Percentiles rank a stretch among this genome's conserved stretches.
Evolutionary conservation across 208 protist genomes (phyloP).

Genomic region (Strigomonas culicis): DNA sequence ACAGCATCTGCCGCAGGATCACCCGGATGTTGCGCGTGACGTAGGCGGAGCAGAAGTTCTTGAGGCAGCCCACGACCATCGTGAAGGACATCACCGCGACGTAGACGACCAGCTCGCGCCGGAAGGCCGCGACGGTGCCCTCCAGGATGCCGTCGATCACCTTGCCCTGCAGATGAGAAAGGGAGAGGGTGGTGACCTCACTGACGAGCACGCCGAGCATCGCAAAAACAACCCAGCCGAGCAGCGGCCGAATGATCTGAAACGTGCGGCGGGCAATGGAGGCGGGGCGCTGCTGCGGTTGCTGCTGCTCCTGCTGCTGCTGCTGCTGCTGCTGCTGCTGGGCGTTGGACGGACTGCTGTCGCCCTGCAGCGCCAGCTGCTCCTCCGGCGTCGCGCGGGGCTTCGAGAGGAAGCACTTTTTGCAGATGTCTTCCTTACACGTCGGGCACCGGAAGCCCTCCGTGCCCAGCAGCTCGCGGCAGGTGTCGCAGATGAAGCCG

Average conservation of each 20-base stretch:
- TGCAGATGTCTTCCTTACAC: too few relatives aligned
- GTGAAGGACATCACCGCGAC: constrained; percentile 29
- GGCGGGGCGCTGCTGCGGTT: neutral
- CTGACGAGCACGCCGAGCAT: too few relatives aligned
- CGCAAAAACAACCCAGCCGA: too few relatives aligned
- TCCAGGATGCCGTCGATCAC: too few relatives aligned
- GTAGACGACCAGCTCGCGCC: constrained; percentile 32
- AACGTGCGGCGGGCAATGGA: neutral
- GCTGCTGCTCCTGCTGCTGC: neutral
- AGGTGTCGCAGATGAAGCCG: constrained; percentile 39
- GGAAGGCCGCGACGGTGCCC: too few relatives aligned
- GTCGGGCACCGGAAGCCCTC: constrained; percentile 33
- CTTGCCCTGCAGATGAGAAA: too few relatives aligned
- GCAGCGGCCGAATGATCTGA: too few relatives aligned
- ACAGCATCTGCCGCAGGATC: constrained; percentile 38
- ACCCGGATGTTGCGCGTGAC: constrained; percentile 44
- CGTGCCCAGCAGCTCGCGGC: constrained; percentile 39
- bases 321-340: constrained; percentile 8
- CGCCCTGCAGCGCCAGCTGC: too few relatives aligned
- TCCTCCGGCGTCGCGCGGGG: too few relatives aligned
- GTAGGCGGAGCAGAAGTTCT: constrained; percentile 40
- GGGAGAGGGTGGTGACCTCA: too few relatives aligned
- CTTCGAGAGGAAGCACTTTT: too few relatives aligned
- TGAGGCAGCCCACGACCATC: constrained; percentile 35
- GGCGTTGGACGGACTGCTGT: too few relatives aligned